A percentile compares a stretch with the other conserved stretches of the same genome.
Conservation (phyloP, 192 early-diverging fungal species). For the Podila verticillata region DNA sequence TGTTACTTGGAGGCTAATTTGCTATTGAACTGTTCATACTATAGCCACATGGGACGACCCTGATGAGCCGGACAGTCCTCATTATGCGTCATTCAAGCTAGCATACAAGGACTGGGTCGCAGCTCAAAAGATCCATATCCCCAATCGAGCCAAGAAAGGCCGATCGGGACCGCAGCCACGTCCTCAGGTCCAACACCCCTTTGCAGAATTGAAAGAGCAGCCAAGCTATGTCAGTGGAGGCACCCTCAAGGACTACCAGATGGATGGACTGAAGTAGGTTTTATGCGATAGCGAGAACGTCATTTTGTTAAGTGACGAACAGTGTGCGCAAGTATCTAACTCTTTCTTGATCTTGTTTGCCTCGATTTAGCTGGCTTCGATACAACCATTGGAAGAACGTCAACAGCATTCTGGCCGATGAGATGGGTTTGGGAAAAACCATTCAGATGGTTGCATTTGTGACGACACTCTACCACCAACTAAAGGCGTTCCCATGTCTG, state of each 20-base stretch:
- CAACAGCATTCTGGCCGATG: constrained; percentile 77
- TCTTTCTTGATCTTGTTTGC: constrained; percentile 4
- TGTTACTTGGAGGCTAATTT: too few species aligned
- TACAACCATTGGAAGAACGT: constrained; percentile 70
- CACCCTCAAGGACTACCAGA: constrained; percentile 70
- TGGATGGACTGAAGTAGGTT: constrained; percentile 66
- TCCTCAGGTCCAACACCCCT: constrained; percentile 33
- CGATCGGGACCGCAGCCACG: constrained; percentile 26
- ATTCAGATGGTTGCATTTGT: constrained; percentile 76
- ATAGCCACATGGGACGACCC: constrained; percentile 55
- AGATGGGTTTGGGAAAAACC: constrained; percentile 84
- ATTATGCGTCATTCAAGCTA: constrained; percentile 46
- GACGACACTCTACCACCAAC: constrained; percentile 53
- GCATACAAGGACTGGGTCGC: constrained; percentile 52
- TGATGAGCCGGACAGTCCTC: constrained; percentile 29
- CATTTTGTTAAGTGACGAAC: background rate
- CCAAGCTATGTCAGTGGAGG: constrained; percentile 64
- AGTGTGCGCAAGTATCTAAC: background rate
- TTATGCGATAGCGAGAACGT: background rate
- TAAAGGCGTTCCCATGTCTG: constrained; percentile 66
- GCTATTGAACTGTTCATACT: background rate
- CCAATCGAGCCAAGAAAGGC: constrained; percentile 41
- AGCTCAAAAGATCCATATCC: constrained; percentile 48
- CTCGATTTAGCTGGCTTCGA: constrained; percentile 64
- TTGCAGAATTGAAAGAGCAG: constrained; percentile 62